These are phyloP conservation scores for Acer yangbiense DNA, from an alignment of 345 rosid species.

Conservation along the genomic window DNA sequence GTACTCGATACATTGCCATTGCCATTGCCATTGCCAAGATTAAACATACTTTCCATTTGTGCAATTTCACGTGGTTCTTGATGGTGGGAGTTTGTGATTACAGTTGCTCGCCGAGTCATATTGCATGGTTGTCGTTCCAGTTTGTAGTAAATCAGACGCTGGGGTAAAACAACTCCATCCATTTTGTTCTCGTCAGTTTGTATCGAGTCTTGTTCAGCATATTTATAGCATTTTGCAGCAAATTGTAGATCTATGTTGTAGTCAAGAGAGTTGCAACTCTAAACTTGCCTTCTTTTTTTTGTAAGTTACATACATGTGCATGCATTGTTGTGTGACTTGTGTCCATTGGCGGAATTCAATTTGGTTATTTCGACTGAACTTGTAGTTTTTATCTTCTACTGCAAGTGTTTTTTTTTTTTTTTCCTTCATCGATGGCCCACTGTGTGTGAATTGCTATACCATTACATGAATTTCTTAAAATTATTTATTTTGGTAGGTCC, in stretches of 20 bases:
- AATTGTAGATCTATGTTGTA: conserved; percentile 15
- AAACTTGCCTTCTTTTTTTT: background rate
- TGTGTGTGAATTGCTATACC: background rate
- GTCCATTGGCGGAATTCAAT: conserved; percentile 10
- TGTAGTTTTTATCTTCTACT: background rate
- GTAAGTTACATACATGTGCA: background rate
- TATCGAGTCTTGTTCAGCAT: background rate
- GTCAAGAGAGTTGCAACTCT: conserved; percentile 11
- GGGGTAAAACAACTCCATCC: background rate
- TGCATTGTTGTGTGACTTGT: conserved; percentile 2
- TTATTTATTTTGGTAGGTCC: background rate
- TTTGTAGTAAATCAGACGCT: background rate
- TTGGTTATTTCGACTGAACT: background rate
- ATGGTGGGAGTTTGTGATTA: conserved; percentile 8
- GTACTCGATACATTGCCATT: conserved; percentile 1
- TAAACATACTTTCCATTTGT: background rate
- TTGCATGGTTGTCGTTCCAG: background rate
- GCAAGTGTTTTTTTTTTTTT: background rate
- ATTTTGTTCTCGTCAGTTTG: conserved; percentile 2
- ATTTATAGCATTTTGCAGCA: conserved; percentile 8
- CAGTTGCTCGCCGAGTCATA: background rate
- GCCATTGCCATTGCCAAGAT: background rate
- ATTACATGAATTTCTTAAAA: background rate
- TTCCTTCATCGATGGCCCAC: background rate
- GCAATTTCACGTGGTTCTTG: background rate